A percentile compares a stretch with the other conserved stretches of the same genome.
These are phyloP conservation scores for Teratosphaeriaceae sp. DNA, from an alignment of 2,329 filamentous ascomycete genomes.

Conservation along the genomic window DNA sequence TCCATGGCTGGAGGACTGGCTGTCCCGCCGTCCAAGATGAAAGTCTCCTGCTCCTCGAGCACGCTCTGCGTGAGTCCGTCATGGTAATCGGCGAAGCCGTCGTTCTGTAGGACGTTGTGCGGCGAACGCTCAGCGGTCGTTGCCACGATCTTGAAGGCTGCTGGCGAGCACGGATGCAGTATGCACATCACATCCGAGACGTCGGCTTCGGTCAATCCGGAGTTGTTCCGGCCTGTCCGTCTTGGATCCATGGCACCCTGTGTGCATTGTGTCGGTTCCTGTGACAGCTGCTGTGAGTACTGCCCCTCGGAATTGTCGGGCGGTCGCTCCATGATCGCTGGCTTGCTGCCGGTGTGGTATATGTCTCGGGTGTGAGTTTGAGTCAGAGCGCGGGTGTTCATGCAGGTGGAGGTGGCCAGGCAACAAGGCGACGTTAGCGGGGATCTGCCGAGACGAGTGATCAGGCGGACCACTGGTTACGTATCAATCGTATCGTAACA, in stretches of 20 bases:
- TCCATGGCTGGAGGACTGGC: constrained; percentile 46
- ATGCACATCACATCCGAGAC: constrained; percentile 85
- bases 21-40: constrained; percentile 24
- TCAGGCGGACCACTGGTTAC: background rate
- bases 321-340: background rate
- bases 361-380: background rate
- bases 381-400: background rate
- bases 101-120: constrained; percentile 54
- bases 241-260: constrained; percentile 77
- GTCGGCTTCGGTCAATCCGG: constrained; percentile 74
- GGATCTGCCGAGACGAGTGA: background rate
- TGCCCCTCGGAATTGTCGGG: background rate
- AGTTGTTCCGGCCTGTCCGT: constrained; percentile 71
- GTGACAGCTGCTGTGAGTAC: background rate
- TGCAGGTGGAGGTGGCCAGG: constrained; percentile 1
- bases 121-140: constrained; percentile 46
- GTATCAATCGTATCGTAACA: no score
- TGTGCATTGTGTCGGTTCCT: constrained; percentile 46
- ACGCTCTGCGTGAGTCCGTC: constrained; percentile 23
- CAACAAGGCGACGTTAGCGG: constrained; percentile 4
- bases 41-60: constrained; percentile 25
- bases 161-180: constrained; percentile 68
- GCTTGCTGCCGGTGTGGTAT: background rate
- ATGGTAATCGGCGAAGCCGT: constrained; percentile 25
- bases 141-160: constrained; percentile 65